These are phyloP conservation scores for Colletotrichum phormii DNA, from an alignment of 2,329 filamentous ascomycete species.

Conservation along the genomic window DNA sequence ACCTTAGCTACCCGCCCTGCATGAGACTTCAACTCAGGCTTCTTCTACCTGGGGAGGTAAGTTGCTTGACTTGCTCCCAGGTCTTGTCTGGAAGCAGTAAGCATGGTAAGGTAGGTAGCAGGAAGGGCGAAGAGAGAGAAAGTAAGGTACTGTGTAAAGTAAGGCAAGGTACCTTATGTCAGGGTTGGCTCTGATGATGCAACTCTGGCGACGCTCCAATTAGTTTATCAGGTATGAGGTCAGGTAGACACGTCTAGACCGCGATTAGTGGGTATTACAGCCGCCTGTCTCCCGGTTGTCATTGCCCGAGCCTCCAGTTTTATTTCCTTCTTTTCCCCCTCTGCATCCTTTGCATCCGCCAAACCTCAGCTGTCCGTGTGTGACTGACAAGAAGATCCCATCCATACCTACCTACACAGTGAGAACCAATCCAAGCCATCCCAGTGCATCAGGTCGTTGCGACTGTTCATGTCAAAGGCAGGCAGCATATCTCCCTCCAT, in stretches of 20 bases:
- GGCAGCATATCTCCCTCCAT: slow-evolving; percentile 13
- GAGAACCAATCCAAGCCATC: slow-evolving; percentile 5
- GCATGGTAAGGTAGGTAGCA: background rate
- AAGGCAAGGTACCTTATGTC: background rate
- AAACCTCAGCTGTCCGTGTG: background rate
- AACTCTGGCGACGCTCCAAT: slow-evolving; percentile 3
- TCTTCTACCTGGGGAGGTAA: background rate
- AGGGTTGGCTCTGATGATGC: slow-evolving; percentile 10
- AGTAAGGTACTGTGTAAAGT: background rate
- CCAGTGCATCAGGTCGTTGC: slow-evolving; percentile 3
- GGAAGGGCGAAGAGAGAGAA: too few species aligned
- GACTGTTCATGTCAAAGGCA: background rate
- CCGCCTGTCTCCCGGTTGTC: slow-evolving; percentile 2
- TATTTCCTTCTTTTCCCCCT: background rate
- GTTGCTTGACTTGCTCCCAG: background rate
- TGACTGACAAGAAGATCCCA: background rate
- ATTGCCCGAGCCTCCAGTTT: background rate
- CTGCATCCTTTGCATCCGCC: background rate
- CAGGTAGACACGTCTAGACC: slow-evolving; percentile 12
- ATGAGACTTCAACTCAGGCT: slow-evolving; percentile 10
- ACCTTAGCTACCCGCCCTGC: slow-evolving; percentile 13
- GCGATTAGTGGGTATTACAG: slow-evolving; percentile 14
- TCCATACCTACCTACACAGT: too few species aligned
- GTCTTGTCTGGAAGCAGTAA: background rate
- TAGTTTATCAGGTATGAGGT: slow-evolving; percentile 25